A percentile compares a stretch with the other conserved stretches of the same genome.
Conservation (phyloP, 306 rosid genomes). For the Vachellia collinsii region DNA sequence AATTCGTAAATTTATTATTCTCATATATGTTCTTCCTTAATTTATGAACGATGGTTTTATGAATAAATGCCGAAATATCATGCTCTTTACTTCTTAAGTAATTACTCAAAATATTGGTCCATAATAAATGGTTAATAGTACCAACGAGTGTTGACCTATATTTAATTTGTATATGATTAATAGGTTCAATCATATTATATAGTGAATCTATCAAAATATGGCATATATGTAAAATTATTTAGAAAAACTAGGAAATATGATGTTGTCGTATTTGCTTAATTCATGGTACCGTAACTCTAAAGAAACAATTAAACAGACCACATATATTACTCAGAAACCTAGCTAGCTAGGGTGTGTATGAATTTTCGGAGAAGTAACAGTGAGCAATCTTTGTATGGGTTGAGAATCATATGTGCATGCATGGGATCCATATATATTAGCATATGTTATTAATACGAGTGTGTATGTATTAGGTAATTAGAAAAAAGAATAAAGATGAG, state of each 20-base stretch:
- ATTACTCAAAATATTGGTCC: no score
- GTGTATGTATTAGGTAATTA: not conserved
- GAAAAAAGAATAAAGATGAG: not conserved
- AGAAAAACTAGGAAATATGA: not conserved
- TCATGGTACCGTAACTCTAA: not conserved
- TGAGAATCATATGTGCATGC: not conserved
- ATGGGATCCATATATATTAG: not conserved
- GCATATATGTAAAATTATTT: not conserved
- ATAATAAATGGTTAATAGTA: no score
- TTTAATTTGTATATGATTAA: not conserved
- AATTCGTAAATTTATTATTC: not conserved
- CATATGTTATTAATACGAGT: not conserved
- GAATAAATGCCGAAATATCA: no score
- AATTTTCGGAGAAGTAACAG: conserved; percentile 34
- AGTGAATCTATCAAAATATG: not conserved
- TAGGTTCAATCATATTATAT: not conserved
- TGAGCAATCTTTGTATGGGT: conserved; percentile 51
- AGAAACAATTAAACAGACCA: not conserved
- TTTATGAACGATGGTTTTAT: not conserved
- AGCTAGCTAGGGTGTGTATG: not conserved
- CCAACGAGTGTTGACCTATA: not conserved
- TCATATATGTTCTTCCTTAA: not conserved
- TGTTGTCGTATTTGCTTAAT: not conserved
- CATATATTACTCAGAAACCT: not conserved
- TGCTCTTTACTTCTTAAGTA: no score